Evolutionary conservation across 2,329 filamentous ascomycete genomes (phyloP).

Genomic region (Aspergillus pseudoglaucus): DNA sequence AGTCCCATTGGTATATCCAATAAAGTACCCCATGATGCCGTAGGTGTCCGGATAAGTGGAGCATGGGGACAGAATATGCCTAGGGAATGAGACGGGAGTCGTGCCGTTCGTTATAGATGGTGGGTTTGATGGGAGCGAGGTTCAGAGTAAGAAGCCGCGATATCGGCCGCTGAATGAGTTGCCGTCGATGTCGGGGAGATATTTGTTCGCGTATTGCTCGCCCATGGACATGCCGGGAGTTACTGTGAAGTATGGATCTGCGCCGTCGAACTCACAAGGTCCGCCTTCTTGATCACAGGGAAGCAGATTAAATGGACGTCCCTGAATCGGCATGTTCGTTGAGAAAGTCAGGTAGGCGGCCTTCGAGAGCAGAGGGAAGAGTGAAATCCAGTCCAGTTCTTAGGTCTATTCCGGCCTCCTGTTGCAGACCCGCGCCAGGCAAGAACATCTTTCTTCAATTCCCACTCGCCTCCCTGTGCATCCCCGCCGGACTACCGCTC

Average conservation of each 20-base stretch:
- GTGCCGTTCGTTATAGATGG: conserved; percentile 95
- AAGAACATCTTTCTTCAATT: conserved; percentile 33
- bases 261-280: conserved; percentile 2
- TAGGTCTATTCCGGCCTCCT: conserved; percentile 39
- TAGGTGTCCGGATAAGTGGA: background rate
- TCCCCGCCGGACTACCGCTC: conserved; percentile 38
- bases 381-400: conserved; percentile 59
- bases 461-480: conserved; percentile 36
- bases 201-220: conserved; percentile 56
- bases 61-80: conserved; percentile 82
- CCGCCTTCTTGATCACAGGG: conserved; percentile 7
- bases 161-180: conserved; percentile 95
- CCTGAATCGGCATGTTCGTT: conserved; percentile 34
- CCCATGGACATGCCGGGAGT: conserved; percentile 14
- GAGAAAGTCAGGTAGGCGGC: conserved; percentile 35
- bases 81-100: conserved; percentile 85
- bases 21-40: background rate
- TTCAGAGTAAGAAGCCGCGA: conserved; percentile 78
- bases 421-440: conserved; percentile 46
- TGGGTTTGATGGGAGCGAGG: conserved; percentile 80
- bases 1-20: background rate
- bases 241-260: conserved; percentile 28
- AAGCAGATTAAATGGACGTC: conserved; percentile 40
- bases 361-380: conserved; percentile 19
- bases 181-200: conserved; percentile 88